Evolutionary conservation across 345 rosid species (phyloP).

Genomic region (Linum usitatissimum): DNA sequence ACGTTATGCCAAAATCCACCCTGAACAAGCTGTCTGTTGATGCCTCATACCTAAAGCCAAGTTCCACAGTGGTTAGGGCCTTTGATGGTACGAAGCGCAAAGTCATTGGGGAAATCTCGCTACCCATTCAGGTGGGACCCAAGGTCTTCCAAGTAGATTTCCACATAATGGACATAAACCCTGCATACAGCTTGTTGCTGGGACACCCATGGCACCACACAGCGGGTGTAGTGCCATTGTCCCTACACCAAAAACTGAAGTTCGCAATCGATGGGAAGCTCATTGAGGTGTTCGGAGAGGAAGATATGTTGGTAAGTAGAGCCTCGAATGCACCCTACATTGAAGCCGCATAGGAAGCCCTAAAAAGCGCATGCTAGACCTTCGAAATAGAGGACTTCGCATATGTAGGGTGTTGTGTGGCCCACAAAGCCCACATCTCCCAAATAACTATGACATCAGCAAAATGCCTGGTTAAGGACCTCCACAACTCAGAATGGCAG

Average conservation of each 20-base stretch:
- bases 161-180: background rate
- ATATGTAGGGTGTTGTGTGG: background rate
- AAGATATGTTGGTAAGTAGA: no score
- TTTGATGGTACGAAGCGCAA: background rate
- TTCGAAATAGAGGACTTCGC: background rate
- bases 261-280: background rate
- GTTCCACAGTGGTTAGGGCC: background rate
- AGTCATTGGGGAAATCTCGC: background rate
- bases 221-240: background rate
- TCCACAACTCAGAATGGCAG: background rate
- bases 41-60: background rate
- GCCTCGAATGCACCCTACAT: background rate
- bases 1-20: background rate
- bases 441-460: background rate
- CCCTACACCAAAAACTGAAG: background rate
- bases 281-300: no score
- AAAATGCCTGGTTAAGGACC: background rate
- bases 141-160: background rate
- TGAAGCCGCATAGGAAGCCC: background rate
- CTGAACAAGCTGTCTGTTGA: background rate
- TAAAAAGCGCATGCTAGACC: background rate
- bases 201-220: background rate
- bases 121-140: background rate
- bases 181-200: background rate
- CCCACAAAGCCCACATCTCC: background rate